Evolutionary conservation across 768 basidiomycete species (phyloP).

Genomic region (Daedaleopsis sinensis): DNA sequence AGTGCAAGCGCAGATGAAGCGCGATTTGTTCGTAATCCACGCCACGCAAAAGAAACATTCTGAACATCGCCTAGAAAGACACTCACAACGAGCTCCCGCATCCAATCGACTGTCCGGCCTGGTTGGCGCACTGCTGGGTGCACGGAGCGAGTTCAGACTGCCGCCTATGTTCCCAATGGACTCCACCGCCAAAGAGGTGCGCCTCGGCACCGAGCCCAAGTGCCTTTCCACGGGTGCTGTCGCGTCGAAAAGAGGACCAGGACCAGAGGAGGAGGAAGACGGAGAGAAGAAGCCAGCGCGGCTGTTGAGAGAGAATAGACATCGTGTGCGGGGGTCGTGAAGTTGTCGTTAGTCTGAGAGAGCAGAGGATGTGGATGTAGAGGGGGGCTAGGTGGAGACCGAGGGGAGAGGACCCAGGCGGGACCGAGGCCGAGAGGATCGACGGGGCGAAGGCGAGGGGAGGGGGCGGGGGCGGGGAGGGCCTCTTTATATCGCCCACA

Average conservation of each 20-base stretch:
- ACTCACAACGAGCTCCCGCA: constrained; percentile 18
- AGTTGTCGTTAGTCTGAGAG: background rate
- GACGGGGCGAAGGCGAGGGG: background rate
- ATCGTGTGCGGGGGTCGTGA: constrained; percentile 1
- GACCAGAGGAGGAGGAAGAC: constrained; percentile 22
- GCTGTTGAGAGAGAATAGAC: constrained; percentile 7
- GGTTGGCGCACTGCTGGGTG: constrained; percentile 8
- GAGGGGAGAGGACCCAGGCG: constrained; percentile 1
- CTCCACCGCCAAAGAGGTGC: constrained; percentile 2
- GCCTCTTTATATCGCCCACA: background rate
- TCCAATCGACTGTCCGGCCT: constrained; percentile 8
- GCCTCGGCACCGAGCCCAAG: constrained; percentile 21
- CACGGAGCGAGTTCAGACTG: constrained; percentile 8
- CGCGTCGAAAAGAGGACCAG: constrained; percentile 13
- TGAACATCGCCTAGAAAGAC: background rate
- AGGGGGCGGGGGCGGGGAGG: background rate
- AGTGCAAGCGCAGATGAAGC: too few relatives aligned
- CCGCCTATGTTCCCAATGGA: background rate
- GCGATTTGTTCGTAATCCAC: background rate
- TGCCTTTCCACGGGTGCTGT: background rate
- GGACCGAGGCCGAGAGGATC: background rate
- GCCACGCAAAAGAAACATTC: background rate
- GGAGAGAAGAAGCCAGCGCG: constrained; percentile 21
- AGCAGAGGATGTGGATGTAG: background rate
- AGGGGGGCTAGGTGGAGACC: background rate